Evolutionary conservation across 352 stramenopile genomes (phyloP).

Genomic region (Pythium plurisporium): DNA sequence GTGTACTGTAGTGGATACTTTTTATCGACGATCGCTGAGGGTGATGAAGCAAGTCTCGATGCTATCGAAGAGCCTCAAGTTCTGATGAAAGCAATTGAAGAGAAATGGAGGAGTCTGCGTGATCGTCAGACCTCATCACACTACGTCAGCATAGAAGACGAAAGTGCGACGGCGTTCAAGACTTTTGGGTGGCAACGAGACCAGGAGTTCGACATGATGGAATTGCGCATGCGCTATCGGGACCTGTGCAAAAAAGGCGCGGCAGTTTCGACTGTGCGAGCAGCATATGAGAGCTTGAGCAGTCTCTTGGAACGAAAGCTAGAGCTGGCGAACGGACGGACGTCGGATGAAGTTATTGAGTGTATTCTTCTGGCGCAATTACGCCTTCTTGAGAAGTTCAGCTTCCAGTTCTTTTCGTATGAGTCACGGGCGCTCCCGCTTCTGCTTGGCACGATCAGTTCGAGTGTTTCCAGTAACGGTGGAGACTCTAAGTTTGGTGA

Average conservation of each 20-base stretch:
- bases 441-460: constrained; percentile 30
- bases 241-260: constrained; percentile 51
- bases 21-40: constrained; percentile 59
- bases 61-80: constrained; percentile 70
- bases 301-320: constrained; percentile 46
- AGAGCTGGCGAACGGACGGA: constrained; percentile 41
- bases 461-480: neutral
- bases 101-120: constrained; percentile 63
- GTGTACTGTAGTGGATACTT: constrained; percentile 78
- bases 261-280: constrained; percentile 43
- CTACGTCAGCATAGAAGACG: constrained; percentile 29
- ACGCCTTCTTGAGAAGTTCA: constrained; percentile 65
- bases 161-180: constrained; percentile 53
- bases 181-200: constrained; percentile 63
- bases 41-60: constrained; percentile 44
- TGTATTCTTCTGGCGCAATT: constrained; percentile 64
- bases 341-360: constrained; percentile 65
- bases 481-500: constrained; percentile 7
- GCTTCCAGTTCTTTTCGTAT: constrained; percentile 75
- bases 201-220: constrained; percentile 35
- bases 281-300: constrained; percentile 59
- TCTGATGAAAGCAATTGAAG: constrained; percentile 72
- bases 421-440: constrained; percentile 65
- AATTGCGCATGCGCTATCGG: constrained; percentile 57
- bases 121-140: constrained; percentile 38